Evolutionary conservation across 139 green algal species (phyloP).

Genomic region (Raphidocelis subcapitata): DNA sequence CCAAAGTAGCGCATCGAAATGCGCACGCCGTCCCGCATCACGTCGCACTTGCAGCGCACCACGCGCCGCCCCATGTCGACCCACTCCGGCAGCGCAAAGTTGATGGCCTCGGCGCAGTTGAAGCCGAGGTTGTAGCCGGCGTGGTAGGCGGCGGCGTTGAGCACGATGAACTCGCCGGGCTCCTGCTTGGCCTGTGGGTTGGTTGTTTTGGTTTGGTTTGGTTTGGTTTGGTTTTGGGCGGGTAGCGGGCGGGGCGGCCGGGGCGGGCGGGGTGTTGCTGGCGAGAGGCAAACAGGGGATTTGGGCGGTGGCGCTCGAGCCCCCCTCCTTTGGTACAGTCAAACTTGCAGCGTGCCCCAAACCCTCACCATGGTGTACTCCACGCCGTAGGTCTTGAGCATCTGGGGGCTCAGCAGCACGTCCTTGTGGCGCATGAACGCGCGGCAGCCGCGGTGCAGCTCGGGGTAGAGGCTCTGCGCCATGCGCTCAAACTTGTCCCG

Average conservation of each 20-base stretch:
- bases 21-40: conserved; percentile 50
- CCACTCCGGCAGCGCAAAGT: conserved; percentile 71
- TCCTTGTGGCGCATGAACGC: conserved; percentile 76
- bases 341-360: too few relatives aligned
- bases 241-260: too few relatives aligned
- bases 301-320: too few relatives aligned
- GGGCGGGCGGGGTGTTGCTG: too few relatives aligned
- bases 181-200: conserved; percentile 65
- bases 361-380: conserved; percentile 36
- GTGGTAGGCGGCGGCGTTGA: conserved; percentile 82
- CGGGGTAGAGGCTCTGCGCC: conserved; percentile 48
- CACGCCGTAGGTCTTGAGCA: conserved; percentile 52
- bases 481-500: conserved; percentile 71
- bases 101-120: conserved; percentile 87
- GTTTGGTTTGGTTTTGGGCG: too few relatives aligned
- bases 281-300: too few relatives aligned
- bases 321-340: too few relatives aligned
- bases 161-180: conserved; percentile 83
- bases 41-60: conserved; percentile 51
- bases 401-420: conserved; percentile 54
- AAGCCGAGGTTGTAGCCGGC: conserved; percentile 82
- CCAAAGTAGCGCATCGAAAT: conserved; percentile 70
- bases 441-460: conserved; percentile 43
- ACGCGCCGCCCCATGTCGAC: conserved; percentile 52
- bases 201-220: too few relatives aligned